phyloP scores from a whole-genome alignment of 2,329 filamentous ascomycete species.

The Drechslera avenae region DNA sequence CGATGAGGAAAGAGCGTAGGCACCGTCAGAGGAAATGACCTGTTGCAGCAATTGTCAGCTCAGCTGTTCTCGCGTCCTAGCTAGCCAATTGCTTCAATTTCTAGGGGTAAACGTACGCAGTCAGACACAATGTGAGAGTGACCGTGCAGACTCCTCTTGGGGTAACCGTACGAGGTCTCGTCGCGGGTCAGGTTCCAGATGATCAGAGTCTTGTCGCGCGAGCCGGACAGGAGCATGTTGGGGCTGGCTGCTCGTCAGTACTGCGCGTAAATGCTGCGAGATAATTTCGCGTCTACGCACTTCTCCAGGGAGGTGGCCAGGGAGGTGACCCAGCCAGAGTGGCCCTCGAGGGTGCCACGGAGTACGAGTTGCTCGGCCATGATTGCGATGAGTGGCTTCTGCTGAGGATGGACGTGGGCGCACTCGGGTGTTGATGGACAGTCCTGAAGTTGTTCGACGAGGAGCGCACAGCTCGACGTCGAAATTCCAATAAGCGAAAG shows the following conservation, averaged over 20 bases:
- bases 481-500: slow-evolving; percentile 18
- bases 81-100: slow-evolving; percentile 34
- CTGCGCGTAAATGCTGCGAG: slow-evolving; percentile 13
- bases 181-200: slow-evolving; percentile 99
- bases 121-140: slow-evolving; percentile 99
- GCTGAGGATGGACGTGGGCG: slow-evolving; percentile 40
- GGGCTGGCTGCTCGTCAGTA: slow-evolving; percentile 65
- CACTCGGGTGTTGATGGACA: slow-evolving; percentile 36
- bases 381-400: slow-evolving; percentile 49
- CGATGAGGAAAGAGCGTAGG: slow-evolving; percentile 97
- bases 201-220: slow-evolving; percentile 98
- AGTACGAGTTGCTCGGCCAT: slow-evolving; percentile 96
- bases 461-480: slow-evolving; percentile 12
- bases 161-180: slow-evolving; percentile 97
- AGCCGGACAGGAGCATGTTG: slow-evolving; percentile 98
- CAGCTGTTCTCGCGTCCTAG: slow-evolving; percentile 28
- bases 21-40: slow-evolving; percentile 99
- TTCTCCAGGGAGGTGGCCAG: slow-evolving; percentile 99
- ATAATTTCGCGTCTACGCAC: slow-evolving; percentile 53
- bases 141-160: slow-evolving; percentile 97
- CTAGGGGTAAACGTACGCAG: slow-evolving; percentile 74
- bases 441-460: slow-evolving; percentile 30
- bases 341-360: slow-evolving; percentile 97
- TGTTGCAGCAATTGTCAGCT: slow-evolving; percentile 53
- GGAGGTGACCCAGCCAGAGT: slow-evolving; percentile 99